Evolutionary conservation across 2,329 filamentous ascomycete genomes (phyloP).

Genomic region (Sporothrix brasiliensis): DNA sequence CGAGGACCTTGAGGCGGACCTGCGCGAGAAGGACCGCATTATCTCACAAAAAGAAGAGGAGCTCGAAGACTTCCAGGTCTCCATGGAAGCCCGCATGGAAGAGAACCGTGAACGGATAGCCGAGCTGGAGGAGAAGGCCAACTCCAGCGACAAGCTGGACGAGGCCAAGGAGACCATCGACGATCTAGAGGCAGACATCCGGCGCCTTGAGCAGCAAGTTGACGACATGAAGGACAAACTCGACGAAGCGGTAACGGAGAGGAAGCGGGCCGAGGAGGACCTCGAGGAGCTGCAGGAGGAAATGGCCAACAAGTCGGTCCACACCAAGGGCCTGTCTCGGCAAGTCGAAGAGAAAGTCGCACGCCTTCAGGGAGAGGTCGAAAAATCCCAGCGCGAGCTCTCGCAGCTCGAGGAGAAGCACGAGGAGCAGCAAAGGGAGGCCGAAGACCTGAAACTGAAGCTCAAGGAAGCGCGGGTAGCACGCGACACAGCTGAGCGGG

Average conservation of each 20-base stretch:
- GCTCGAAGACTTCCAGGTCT: slow-evolving; percentile 56
- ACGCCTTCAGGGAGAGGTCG: slow-evolving; percentile 68
- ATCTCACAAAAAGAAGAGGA: slow-evolving; percentile 75
- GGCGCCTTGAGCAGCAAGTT: slow-evolving; percentile 57
- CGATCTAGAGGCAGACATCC: slow-evolving; percentile 59
- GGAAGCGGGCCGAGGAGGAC: slow-evolving; percentile 60
- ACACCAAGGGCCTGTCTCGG: slow-evolving; percentile 71
- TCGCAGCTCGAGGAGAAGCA: slow-evolving; percentile 57
- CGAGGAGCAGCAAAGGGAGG: slow-evolving; percentile 51
- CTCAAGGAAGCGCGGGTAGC: slow-evolving; percentile 51
- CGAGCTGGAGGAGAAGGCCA: slow-evolving; percentile 62
- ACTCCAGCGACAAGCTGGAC: slow-evolving; percentile 55
- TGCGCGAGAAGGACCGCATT: slow-evolving; percentile 73
- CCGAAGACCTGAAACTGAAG: slow-evolving; percentile 50
- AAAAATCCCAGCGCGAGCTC: slow-evolving; percentile 54
- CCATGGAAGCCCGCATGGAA: slow-evolving; percentile 62
- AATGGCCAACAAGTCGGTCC: slow-evolving; percentile 76
- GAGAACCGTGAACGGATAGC: slow-evolving; percentile 54
- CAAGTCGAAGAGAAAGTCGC: slow-evolving; percentile 73
- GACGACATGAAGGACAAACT: slow-evolving; percentile 59
- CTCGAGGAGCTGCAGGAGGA: slow-evolving; percentile 72
- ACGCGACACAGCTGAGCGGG: slow-evolving; percentile 47
- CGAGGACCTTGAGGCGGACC: slow-evolving; percentile 72
- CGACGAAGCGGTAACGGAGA: slow-evolving; percentile 57
- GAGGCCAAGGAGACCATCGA: slow-evolving; percentile 62